phyloP scores from a whole-genome alignment of 2,329 filamentous ascomycete genomes.

The Ascochyta koolunga region DNA sequence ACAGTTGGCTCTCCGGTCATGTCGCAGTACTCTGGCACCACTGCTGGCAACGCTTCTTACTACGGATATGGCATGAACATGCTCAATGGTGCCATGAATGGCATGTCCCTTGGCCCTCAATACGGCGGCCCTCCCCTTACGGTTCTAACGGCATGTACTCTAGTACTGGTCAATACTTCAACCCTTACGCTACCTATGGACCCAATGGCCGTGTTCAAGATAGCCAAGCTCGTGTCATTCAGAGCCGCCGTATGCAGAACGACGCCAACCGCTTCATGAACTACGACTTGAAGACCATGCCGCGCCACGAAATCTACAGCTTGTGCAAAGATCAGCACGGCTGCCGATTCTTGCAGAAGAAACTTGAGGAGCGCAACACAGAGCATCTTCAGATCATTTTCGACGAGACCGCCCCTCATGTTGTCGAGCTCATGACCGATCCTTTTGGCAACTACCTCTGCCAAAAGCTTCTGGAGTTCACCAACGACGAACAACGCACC shows the following conservation, averaged over 20 bases:
- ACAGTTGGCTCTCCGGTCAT: slow-evolving; percentile 39
- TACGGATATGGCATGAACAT: slow-evolving; percentile 65
- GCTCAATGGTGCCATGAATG: slow-evolving; percentile 71
- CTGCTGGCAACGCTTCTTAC: slow-evolving; percentile 41
- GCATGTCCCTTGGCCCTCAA: slow-evolving; percentile 57
- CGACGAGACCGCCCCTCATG: slow-evolving; percentile 88
- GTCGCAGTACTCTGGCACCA: slow-evolving; percentile 41
- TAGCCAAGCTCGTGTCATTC: slow-evolving; percentile 76
- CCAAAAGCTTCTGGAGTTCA: slow-evolving; percentile 96
- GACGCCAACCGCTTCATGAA: slow-evolving; percentile 78
- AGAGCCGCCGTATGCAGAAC: slow-evolving; percentile 75
- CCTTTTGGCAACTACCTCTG: slow-evolving; percentile 99
- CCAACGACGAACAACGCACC: slow-evolving; percentile 93
- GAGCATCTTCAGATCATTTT: slow-evolving; percentile 93
- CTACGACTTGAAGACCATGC: slow-evolving; percentile 78
- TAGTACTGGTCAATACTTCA: slow-evolving; percentile 28
- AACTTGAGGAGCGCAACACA: slow-evolving; percentile 86
- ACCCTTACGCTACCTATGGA: slow-evolving; percentile 46
- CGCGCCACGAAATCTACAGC: slow-evolving; percentile 78
- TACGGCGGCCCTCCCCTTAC: slow-evolving; percentile 40
- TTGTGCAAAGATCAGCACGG: slow-evolving; percentile 98
- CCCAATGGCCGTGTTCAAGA: slow-evolving; percentile 66
- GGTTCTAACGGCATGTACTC: slow-evolving; percentile 34
- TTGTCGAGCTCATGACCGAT: slow-evolving; percentile 96
- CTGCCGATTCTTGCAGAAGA: slow-evolving; percentile 95